Evolutionary conservation across 208 protist genomes (phyloP).

Genomic region (Leishmania gerbilli): DNA sequence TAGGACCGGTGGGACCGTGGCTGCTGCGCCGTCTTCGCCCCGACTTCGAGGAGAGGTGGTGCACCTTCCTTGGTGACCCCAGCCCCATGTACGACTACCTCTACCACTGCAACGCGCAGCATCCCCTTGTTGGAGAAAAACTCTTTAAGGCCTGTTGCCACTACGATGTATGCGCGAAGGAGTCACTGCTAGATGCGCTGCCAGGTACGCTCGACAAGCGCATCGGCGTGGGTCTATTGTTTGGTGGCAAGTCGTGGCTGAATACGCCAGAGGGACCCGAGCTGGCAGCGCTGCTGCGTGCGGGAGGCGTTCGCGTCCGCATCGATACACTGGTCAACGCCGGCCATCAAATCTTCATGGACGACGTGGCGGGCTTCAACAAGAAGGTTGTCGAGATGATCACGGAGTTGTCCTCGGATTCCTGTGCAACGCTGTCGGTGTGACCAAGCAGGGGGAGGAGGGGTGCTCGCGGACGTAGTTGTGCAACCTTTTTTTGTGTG

Average conservation of each 20-base stretch:
- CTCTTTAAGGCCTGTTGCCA: constrained; percentile 67
- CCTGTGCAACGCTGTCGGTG: neutral
- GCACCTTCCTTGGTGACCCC: constrained; percentile 39
- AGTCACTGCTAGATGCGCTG: constrained; percentile 43
- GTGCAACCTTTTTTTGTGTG: neutral
- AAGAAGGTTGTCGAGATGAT: constrained; percentile 28
- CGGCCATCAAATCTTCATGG: constrained; percentile 63
- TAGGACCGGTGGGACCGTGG: constrained; percentile 49
- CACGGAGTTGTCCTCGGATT: constrained; percentile 1
- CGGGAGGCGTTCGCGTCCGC: constrained; percentile 28
- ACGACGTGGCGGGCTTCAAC: constrained; percentile 53
- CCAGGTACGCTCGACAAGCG: constrained; percentile 24
- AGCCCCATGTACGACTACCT: constrained; percentile 69
- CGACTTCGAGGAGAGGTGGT: constrained; percentile 60
- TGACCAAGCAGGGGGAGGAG: neutral
- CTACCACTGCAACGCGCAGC: constrained; percentile 75
- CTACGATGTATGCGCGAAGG: constrained; percentile 50
- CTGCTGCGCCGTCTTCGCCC: constrained; percentile 47
- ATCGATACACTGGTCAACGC: constrained; percentile 44
- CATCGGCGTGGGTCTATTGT: constrained; percentile 45
- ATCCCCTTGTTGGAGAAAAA: constrained; percentile 44
- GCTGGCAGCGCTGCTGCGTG: constrained; percentile 41
- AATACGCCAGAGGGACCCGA: constrained; percentile 30
- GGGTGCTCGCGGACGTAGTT: too few relatives aligned
- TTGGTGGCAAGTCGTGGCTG: constrained; percentile 60